A percentile compares a stretch with the other conserved stretches of the same genome.
These are phyloP conservation scores for Begonia fuchsioides DNA, from an alignment of 306 rosid genomes.

Conservation along the genomic window DNA sequence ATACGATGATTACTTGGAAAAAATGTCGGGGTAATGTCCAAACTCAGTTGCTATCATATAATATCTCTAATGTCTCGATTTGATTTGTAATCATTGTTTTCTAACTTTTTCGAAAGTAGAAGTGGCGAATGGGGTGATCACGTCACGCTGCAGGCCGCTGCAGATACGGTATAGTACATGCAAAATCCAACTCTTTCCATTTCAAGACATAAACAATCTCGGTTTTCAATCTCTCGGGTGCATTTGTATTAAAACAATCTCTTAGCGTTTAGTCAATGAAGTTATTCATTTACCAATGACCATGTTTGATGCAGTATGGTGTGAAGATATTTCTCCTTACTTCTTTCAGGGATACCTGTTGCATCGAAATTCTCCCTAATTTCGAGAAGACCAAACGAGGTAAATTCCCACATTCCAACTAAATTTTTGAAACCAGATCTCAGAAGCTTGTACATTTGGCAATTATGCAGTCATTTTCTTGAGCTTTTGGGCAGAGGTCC, in stretches of 20 bases:
- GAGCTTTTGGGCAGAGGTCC: slow-evolving; percentile 98
- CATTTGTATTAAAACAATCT: no score
- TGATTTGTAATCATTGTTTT: neutral
- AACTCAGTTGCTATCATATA: neutral
- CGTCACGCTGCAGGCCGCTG: slow-evolving; percentile 89
- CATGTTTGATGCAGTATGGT: slow-evolving; percentile 37
- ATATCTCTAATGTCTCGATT: no score
- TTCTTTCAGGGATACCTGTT: slow-evolving; percentile 74
- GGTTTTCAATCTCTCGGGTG: no score
- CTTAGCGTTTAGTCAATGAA: no score
- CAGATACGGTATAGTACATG: slow-evolving; percentile 49
- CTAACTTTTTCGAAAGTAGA: slow-evolving; percentile 35
- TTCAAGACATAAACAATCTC: no score
- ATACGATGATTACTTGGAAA: slow-evolving; percentile 52
- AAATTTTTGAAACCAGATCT: neutral
- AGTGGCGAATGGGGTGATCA: slow-evolving; percentile 95
- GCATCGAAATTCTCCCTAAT: slow-evolving; percentile 78
- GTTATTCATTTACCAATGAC: no score
- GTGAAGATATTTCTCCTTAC: slow-evolving; percentile 62
- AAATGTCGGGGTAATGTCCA: slow-evolving; percentile 46
- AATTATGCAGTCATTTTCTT: slow-evolving; percentile 54
- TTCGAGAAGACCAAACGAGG: slow-evolving; percentile 48
- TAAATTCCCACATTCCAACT: slow-evolving; percentile 8
- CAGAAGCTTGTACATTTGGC: neutral
- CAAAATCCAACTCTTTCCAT: no score